Percentiles rank a stretch among this genome's conserved stretches.
Conservation (phyloP, 768 basidiomycete genomes). For the Suillus brevipes region DNA sequence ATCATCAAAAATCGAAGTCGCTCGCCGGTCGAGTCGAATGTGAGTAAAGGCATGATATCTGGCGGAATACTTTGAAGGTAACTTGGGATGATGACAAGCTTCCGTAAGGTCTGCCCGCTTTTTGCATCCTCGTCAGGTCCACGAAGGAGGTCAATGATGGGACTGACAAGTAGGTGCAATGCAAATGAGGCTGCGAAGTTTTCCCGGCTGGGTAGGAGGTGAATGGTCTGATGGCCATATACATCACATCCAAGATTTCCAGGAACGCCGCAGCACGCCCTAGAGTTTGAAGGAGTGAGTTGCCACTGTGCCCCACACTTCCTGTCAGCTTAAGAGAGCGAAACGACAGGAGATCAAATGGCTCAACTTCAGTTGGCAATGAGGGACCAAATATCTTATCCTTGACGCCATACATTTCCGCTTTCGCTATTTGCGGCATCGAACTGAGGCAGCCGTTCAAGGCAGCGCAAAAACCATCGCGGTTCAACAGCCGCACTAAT, state of each 20-base stretch:
- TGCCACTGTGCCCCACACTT: neutral
- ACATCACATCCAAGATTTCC: neutral
- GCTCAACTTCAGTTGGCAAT: neutral
- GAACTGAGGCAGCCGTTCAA: neutral
- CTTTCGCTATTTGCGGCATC: neutral
- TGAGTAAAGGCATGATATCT: neutral
- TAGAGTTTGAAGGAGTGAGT: neutral
- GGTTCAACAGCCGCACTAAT: neutral
- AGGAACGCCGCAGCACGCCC: neutral
- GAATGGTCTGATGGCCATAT: neutral
- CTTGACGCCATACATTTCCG: neutral
- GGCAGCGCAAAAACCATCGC: neutral
- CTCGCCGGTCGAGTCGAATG: neutral
- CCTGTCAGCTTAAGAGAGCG: neutral
- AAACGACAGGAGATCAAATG: neutral
- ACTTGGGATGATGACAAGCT: neutral
- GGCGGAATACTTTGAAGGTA: neutral
- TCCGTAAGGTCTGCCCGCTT: too few relatives aligned
- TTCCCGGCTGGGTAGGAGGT: neutral
- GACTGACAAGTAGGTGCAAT: slow-evolving; percentile 1
- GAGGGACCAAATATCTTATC: neutral
- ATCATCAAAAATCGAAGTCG: slow-evolving; percentile 1
- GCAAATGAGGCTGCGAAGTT: slow-evolving; percentile 3
- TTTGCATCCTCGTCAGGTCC: too few relatives aligned
- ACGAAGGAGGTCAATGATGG: too few relatives aligned